Conservation (phyloP, 2,329 filamentous ascomycete genomes). For the Venturia effusa region DNA sequence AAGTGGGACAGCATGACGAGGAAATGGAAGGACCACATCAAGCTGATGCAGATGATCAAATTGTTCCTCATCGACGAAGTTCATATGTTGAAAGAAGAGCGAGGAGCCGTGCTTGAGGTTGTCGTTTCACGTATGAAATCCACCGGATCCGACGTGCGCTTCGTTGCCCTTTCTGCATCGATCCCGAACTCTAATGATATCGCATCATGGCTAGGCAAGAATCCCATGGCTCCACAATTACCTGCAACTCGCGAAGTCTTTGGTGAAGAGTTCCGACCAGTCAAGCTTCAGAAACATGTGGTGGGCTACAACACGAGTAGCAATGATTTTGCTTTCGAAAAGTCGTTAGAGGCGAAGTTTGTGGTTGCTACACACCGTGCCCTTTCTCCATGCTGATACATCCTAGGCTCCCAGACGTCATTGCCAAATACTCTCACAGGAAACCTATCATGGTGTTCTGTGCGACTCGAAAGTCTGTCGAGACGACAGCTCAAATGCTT, state of each 20-base stretch:
- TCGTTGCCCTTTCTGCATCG: conserved; percentile 72
- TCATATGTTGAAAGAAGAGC: conserved; percentile 69
- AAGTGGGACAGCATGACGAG: conserved; percentile 87
- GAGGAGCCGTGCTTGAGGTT: conserved; percentile 71
- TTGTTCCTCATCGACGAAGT: conserved; percentile 82
- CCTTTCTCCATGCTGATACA: conserved; percentile 2
- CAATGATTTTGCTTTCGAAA: conserved; percentile 73
- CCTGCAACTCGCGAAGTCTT: conserved; percentile 61
- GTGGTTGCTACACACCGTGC: conserved; percentile 13
- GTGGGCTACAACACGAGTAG: conserved; percentile 52
- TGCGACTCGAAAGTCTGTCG: conserved; percentile 61
- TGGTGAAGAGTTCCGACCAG: conserved; percentile 69
- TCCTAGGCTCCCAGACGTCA: conserved; percentile 51
- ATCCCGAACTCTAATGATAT: conserved; percentile 75
- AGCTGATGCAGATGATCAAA: conserved; percentile 62
- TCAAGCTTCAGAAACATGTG: conserved; percentile 65
- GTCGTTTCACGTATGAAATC: conserved; percentile 84
- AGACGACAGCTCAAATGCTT: conserved; percentile 55
- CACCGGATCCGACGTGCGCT: conserved; percentile 62
- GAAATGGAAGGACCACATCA: conserved; percentile 74
- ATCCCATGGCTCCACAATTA: conserved; percentile 45
- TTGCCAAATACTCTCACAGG: conserved; percentile 52
- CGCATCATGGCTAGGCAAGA: conserved; percentile 65
- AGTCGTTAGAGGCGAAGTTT: conserved; percentile 49
- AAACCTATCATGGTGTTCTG: conserved; percentile 83